Percentiles rank a stretch among this genome's conserved stretches.
Conservation (phyloP, 768 basidiomycete species). For the Boletus sensibilis region DNA sequence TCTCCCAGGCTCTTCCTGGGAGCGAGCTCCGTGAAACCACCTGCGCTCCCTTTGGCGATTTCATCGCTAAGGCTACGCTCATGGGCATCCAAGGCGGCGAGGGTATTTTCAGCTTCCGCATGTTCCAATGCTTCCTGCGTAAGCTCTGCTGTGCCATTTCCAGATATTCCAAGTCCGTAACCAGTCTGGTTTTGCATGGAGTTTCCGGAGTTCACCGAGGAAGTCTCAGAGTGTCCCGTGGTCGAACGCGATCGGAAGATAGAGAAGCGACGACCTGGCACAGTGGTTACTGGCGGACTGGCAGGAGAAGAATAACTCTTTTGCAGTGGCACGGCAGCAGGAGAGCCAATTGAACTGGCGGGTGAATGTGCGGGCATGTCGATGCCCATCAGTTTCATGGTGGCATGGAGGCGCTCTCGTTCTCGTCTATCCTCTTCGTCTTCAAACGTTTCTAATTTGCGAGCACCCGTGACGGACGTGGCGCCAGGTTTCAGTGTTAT, state of each 20-base stretch:
- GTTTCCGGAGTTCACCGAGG: conserved; percentile 47
- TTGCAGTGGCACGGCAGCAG: conserved; percentile 37
- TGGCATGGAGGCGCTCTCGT: conserved; percentile 82
- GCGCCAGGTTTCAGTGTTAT: conserved; percentile 71
- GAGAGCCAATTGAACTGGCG: conserved; percentile 18
- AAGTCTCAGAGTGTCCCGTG: conserved; percentile 43
- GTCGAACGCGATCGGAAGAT: conserved; percentile 62
- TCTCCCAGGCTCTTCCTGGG: conserved; percentile 43
- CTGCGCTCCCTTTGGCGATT: conserved; percentile 66
- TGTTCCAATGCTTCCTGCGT: conserved; percentile 78
- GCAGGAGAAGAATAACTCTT: conserved; percentile 42
- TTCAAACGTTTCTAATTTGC: conserved; percentile 83
- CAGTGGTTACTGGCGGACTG: conserved; percentile 26
- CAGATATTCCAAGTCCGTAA: conserved; percentile 31
- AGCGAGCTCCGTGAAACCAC: conserved; percentile 80
- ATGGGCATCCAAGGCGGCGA: conserved; percentile 77
- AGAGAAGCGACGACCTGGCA: conserved; percentile 56
- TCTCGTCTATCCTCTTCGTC: conserved; percentile 91
- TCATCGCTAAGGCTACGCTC: conserved; percentile 72
- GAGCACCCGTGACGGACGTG: conserved; percentile 53
- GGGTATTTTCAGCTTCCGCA: conserved; percentile 70
- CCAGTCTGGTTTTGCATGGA: conserved; percentile 37
- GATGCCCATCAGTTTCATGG: conserved; percentile 94
- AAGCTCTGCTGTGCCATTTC: conserved; percentile 41
- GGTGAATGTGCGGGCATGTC: conserved; percentile 56